These are phyloP conservation scores for Triangularia setosa DNA, from an alignment of 2,329 filamentous ascomycete species.

Conservation along the genomic window DNA sequence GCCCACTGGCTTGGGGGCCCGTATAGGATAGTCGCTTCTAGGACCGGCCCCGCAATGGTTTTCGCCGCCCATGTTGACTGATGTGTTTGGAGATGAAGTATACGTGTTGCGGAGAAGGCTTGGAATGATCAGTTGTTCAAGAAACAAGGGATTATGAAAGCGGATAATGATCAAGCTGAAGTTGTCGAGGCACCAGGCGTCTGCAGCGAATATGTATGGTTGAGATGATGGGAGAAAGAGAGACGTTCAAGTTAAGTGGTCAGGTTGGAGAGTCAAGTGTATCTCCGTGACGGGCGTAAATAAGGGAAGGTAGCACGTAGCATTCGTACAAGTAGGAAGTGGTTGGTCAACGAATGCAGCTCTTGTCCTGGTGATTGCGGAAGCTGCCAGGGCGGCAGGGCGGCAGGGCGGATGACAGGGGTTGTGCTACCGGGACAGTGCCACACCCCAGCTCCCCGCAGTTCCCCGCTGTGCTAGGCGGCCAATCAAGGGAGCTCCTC, in stretches of 20 bases:
- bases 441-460: constrained; percentile 1
- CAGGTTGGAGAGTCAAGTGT: not conserved
- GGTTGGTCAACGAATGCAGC: constrained; percentile 17
- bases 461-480: not conserved
- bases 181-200: not conserved
- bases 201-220: not conserved
- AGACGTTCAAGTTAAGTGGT: not conserved
- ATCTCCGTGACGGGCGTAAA: not conserved
- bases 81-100: not conserved
- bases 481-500: not conserved
- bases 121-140: not conserved
- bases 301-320: not conserved
- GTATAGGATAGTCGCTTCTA: constrained; percentile 49
- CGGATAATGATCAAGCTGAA: not conserved
- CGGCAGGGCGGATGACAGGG: constrained; percentile 9
- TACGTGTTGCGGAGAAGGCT: not conserved
- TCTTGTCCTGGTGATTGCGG: constrained; percentile 11
- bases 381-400: constrained; percentile 1
- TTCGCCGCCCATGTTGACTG: constrained; percentile 49
- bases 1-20: constrained; percentile 55
- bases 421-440: constrained; percentile 4
- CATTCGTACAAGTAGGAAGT: not conserved
- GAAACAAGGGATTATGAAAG: not conserved
- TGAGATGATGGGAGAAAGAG: not conserved
- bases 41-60: constrained; percentile 39